Evolutionary conservation across 106 monocot genomes (phyloP), one percentile per base, ranked within the genome.

Genomic region (Dendrobium nobile): DNA sequence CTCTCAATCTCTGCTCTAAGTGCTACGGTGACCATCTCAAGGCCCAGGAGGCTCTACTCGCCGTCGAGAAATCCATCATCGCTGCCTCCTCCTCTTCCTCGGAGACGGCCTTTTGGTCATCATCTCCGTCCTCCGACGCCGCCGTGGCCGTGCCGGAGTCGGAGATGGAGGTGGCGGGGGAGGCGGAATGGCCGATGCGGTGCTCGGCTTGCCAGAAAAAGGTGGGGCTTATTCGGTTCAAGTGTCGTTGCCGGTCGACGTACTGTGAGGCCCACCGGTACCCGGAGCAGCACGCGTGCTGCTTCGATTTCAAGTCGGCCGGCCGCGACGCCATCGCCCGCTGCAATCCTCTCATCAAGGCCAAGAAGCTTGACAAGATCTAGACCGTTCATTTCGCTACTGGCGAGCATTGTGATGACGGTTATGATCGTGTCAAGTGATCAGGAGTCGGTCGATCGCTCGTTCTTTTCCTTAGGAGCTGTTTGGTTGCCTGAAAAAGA

Each of bases 1-100:
- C 88, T 9, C 67, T 82, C 47, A 59, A 82, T 61, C 85, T 88
- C 80, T 88, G 88, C 82, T 88, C 88, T 70, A 88, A 88, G 37
- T 88, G 88, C 74, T 85, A 77, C 83, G 75, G 80, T 31, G 85
- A 85, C 43, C 70, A 80, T 54, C 77, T 75, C n/a, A 82, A 81
- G 54, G 81, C 81, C 6, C 41, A 80, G 68, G 68, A 80, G 5
- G 43, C 67, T 18, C 65, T 65, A 40, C 44, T 80, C 72, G 80
- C 80, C 33, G 80, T 68, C 15, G 61, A 47, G 5, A 75, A 76
- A 41, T 77, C 61, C 5, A 77, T 79, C 33, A 51, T 65, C 9
- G 47, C 31, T 33, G 28, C 78, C 41, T n/a, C 41, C 51, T 37
- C n/a, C 28, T 43, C 78, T 26, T 65, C 5, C 7, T 18, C 20